Conservation (phyloP, 2,329 filamentous ascomycete genomes). For the Sarocladium kiliense region DNA sequence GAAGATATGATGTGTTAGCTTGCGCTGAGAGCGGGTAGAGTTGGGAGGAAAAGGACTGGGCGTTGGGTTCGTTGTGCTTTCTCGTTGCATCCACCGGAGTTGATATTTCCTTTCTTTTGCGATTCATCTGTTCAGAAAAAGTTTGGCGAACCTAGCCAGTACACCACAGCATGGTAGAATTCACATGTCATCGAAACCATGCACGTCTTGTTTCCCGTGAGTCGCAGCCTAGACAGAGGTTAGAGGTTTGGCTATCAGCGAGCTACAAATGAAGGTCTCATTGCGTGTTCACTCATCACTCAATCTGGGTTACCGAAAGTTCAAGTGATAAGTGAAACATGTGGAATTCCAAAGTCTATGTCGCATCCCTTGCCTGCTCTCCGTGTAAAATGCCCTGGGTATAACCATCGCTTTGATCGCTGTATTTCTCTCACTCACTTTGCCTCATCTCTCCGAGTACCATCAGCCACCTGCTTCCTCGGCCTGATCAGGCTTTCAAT, state of each 20-base stretch:
- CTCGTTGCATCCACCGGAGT: neutral
- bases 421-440: neutral
- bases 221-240: too few species aligned
- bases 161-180: neutral
- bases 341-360: constrained; percentile 1
- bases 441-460: too few species aligned
- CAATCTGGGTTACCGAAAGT: too few species aligned
- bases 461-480: neutral
- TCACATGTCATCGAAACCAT: neutral
- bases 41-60: neutral
- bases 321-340: neutral
- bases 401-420: constrained; percentile 1
- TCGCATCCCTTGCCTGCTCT: neutral
- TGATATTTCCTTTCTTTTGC: neutral
- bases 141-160: neutral
- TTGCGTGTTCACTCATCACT: neutral
- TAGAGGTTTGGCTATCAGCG: too few species aligned
- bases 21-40: neutral
- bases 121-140: neutral
- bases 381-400: neutral
- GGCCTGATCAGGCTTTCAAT: neutral
- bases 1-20: neutral
- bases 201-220: too few species aligned
- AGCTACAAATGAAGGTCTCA: too few species aligned
- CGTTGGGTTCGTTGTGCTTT: neutral